Conservation (phyloP, 345 rosid genomes). For the Citrus unshiu region DNA sequence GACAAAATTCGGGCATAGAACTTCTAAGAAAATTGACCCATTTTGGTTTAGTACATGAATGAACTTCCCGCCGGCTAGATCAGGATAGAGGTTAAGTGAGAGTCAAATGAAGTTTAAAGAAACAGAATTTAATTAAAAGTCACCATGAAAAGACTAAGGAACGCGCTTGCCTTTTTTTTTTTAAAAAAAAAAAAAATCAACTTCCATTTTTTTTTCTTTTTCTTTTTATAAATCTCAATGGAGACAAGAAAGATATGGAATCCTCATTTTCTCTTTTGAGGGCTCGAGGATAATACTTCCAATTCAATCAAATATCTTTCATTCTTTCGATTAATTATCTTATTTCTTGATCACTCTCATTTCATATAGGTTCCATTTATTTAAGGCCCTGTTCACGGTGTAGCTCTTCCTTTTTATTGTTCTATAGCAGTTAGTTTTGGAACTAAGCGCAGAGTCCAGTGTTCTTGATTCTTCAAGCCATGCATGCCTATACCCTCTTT, state of each 20-base stretch:
- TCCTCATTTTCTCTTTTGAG: conserved; percentile 12
- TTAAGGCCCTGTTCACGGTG: background rate
- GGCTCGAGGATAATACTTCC: conserved; percentile 29
- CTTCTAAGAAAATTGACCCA: background rate
- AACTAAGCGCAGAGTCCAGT: background rate
- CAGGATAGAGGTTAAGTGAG: background rate
- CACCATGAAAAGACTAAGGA: background rate
- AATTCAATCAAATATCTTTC: background rate
- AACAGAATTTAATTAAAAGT: background rate
- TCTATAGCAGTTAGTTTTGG: background rate
- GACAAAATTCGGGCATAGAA: background rate
- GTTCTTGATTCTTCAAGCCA: background rate
- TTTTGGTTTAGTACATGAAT: background rate
- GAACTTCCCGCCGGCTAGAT: background rate
- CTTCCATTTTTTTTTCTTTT: background rate
- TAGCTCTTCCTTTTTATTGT: no score
- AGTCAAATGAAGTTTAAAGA: background rate
- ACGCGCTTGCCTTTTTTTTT: background rate
- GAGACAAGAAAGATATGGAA: background rate
- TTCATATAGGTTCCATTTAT: background rate
- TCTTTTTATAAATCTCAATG: no score
- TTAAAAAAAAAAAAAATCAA: background rate
- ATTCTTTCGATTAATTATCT: background rate
- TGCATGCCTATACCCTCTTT: background rate
- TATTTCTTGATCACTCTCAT: background rate